Evolutionary conservation across 257 asterid species (phyloP), one percentile per base, ranked within the genome.

Genomic region (Schizonepeta tenuifolia): DNA sequence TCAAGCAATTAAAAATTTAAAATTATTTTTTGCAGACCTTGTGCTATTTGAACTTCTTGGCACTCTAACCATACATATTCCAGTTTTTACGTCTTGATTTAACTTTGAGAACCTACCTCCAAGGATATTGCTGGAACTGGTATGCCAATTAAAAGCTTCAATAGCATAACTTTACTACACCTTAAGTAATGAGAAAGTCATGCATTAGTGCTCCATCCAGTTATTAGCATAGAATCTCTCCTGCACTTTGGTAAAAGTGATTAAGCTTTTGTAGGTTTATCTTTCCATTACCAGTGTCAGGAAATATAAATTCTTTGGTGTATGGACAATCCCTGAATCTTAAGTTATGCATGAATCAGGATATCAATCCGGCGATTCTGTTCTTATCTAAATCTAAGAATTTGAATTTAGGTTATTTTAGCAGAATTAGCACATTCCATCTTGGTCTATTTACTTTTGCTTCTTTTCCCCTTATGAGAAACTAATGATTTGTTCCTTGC

Each of bases 401-500:
- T 67, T 67, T 44, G 63, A 65, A 36, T 18, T 51, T 51, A 17
- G 60, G 21, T 69, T 36, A 28, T 62, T 62, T 49, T 58, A 38
- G 35, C 63, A 43, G 26, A 22, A 10, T 49, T 26, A 49, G 61
- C 58, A 61, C 55, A 58, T 59, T 43, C 68, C 72, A 64, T 49
- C 28, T 71, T 75, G 46, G 6, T 68, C 63, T 65, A 46, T 65
- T 36, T 17, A 53, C 59, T 54, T 72, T 21, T 65, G 20, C 51
- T 61, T 47, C 5, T 53, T 72, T 11, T 47, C 0, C 53, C 38
- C 38, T 44, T 28, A 24, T 79, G 66, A 70, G 56, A 72, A 47
- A 76, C 85, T 85, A 78, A 75, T 84, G 62, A 59, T 57, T 22
- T 62, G 51, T 70, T 74, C 76, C 58, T 28, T 81, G 76, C 38